Conservation (phyloP, 495 filamentous ascomycete species). For the Neurospora terricola region DNA sequence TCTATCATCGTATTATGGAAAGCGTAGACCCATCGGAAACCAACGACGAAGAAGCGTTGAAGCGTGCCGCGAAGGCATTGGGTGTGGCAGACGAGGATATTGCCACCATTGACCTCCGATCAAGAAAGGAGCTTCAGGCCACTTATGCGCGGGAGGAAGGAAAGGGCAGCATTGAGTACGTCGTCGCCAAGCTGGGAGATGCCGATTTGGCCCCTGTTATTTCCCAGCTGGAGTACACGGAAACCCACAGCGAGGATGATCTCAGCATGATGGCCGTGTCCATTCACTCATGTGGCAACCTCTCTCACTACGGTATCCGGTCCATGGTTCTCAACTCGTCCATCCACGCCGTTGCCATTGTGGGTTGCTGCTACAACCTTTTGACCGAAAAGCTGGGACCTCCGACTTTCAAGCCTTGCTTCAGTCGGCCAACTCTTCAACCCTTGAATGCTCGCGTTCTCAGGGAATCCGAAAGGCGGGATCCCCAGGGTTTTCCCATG, state of each 20-base stretch:
- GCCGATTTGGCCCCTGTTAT: slow-evolving; percentile 50
- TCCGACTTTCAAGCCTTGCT: slow-evolving; percentile 70
- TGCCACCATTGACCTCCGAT: slow-evolving; percentile 33
- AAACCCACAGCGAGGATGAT: slow-evolving; percentile 20
- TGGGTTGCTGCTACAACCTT: slow-evolving; percentile 97
- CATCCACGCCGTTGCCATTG: slow-evolving; percentile 81
- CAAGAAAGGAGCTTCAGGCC: slow-evolving; percentile 33
- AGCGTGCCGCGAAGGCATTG: slow-evolving; percentile 26
- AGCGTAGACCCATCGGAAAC: slow-evolving; percentile 24
- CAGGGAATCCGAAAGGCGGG: slow-evolving; percentile 48
- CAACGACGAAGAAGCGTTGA: slow-evolving; percentile 30
- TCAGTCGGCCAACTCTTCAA: slow-evolving; percentile 53
- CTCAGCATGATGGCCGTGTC: slow-evolving; percentile 75
- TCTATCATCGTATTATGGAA: slow-evolving; percentile 43
- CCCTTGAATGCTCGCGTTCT: slow-evolving; percentile 38
- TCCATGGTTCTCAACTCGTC: slow-evolving; percentile 73
- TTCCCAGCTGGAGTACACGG: slow-evolving; percentile 25
- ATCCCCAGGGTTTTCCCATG: slow-evolving; percentile 91
- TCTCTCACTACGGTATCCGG: slow-evolving; percentile 87
- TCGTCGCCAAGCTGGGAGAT: slow-evolving; percentile 48
- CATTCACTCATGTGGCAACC: slow-evolving; percentile 92
- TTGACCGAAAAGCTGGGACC: slow-evolving; percentile 82
- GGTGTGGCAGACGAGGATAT: slow-evolving; percentile 25
- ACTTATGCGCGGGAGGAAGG: slow-evolving; percentile 41
- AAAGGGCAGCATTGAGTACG: slow-evolving; percentile 59